Conservation (phyloP, 208 protist genomes). For the Trypanosomatidae sp. region DNA sequence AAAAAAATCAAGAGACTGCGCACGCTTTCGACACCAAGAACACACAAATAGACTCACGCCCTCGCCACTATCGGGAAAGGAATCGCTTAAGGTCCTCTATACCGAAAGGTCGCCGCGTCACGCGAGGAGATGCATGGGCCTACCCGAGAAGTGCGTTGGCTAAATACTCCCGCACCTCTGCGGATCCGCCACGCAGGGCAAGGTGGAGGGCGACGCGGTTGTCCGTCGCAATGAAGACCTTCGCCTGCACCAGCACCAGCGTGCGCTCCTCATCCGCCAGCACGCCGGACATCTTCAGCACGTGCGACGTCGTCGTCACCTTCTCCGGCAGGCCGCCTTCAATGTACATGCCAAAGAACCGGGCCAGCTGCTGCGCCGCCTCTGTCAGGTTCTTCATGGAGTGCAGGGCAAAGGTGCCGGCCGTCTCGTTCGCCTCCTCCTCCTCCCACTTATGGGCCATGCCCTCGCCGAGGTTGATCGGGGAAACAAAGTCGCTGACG, state of each 20-base stretch:
- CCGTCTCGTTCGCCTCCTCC: conserved; percentile 65
- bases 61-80: too few relatives aligned
- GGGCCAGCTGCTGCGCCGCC: conserved; percentile 74
- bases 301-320: conserved; percentile 72
- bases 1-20: too few relatives aligned
- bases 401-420: conserved; percentile 76
- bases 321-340: conserved; percentile 71
- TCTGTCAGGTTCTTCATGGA: conserved; percentile 88
- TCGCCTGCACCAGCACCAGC: conserved; percentile 70
- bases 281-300: conserved; percentile 75
- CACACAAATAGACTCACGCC: too few relatives aligned
- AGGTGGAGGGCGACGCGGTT: conserved; percentile 78
- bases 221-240: conserved; percentile 76
- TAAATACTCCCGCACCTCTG: conserved; percentile 77
- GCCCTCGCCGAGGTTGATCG: conserved; percentile 44
- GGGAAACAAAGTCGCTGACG: conserved; percentile 80
- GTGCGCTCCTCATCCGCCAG: conserved; percentile 58
- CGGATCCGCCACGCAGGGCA: conserved; percentile 61
- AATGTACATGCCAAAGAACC: conserved; percentile 88
- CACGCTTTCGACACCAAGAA: too few relatives aligned
- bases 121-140: too few relatives aligned
- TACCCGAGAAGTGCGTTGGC: conserved; percentile 67
- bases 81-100: too few relatives aligned
- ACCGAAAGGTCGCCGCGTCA: too few relatives aligned
- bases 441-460: conserved; percentile 46